A percentile compares a stretch with the other conserved stretches of the same genome.
phyloP scores from a whole-genome alignment of 78 protist species.

The Dictyostelium discoideum region dicty_2.7 NC_007089.4:2613001-2613500 shows the following conservation, averaged over 20 bases:
- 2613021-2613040: too few relatives aligned
- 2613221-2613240: neutral
- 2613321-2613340: neutral
- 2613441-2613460: neutral
- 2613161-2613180: neutral
- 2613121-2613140: neutral
- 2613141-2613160: neutral
- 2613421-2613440: too few relatives aligned
- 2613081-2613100: neutral
- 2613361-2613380: too few relatives aligned
- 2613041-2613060: too few relatives aligned
- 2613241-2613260: neutral
- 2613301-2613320: neutral
- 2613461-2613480: neutral
- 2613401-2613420: too few relatives aligned
- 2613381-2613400: neutral
- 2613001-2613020: neutral
- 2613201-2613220: neutral
- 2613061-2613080: neutral
- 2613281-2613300: neutral
- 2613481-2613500: too few relatives aligned
- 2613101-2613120: neutral
- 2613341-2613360: too few relatives aligned
- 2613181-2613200: neutral
- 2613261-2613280: neutral